Conservation (phyloP, 805 yeast genomes). For the Nakazawaea anatomiae region DNA sequence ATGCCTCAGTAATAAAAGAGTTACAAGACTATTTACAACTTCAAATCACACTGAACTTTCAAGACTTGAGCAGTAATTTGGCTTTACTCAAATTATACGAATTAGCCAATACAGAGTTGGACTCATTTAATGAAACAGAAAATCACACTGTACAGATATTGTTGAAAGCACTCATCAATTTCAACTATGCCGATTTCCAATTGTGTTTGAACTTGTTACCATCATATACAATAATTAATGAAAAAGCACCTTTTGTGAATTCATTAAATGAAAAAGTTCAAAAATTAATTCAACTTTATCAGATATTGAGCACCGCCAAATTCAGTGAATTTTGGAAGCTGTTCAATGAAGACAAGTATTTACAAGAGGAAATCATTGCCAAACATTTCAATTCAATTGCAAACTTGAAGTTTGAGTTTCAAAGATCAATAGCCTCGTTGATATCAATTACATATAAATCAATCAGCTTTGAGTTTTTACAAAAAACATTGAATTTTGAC, state of each 20-base stretch:
- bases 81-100: constrained; percentile 40
- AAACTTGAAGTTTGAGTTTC: constrained; percentile 8
- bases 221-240: constrained; percentile 20
- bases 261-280: constrained; percentile 12
- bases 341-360: constrained; percentile 6
- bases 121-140: constrained; percentile 28
- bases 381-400: constrained; percentile 3
- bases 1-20: constrained; percentile 33
- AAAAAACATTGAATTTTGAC: constrained; percentile 3
- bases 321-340: constrained; percentile 10
- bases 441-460: constrained; percentile 9
- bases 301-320: constrained; percentile 4
- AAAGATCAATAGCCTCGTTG: constrained; percentile 7
- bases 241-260: constrained; percentile 10
- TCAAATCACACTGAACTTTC: constrained; percentile 31
- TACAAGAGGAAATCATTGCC: constrained; percentile 1
- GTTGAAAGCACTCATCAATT: constrained; percentile 34
- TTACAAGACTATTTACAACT: constrained; percentile 36
- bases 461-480: constrained; percentile 3
- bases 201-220: constrained; percentile 40
- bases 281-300: constrained; percentile 8
- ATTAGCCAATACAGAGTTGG: constrained; percentile 22
- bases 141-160: constrained; percentile 32
- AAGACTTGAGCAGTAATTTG: constrained; percentile 37
- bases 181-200: constrained; percentile 35